Percentiles rank a stretch among this genome's conserved stretches.
These are phyloP conservation scores for Rhodotorula sp. DNA, from an alignment of 1,284 basidiomycete genomes.

Conservation along the genomic window DNA sequence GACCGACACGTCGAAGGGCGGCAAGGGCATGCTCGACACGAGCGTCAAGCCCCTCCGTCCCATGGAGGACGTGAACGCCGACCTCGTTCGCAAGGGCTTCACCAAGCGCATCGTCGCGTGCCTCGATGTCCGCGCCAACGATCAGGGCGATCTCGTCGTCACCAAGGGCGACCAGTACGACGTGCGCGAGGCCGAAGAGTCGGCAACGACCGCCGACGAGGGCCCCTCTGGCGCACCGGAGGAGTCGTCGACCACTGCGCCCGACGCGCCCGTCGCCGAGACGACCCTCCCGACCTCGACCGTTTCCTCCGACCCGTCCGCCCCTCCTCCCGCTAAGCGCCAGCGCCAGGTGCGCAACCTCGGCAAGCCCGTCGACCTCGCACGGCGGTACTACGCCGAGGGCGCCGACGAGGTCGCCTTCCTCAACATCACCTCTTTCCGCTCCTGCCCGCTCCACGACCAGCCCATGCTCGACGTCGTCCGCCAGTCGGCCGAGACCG, in stretches of 20 bases:
- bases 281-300: constrained; percentile 24
- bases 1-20: constrained; percentile 39
- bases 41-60: constrained; percentile 29
- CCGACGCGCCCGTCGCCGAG: constrained; percentile 29
- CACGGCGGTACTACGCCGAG: constrained; percentile 78
- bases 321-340: constrained; percentile 30
- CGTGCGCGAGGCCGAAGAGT: constrained; percentile 44
- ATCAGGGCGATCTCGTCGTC: constrained; percentile 93
- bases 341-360: constrained; percentile 85
- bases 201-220: constrained; percentile 27
- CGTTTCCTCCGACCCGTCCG: constrained; percentile 26
- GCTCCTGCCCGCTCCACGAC: constrained; percentile 88
- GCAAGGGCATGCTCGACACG: constrained; percentile 26
- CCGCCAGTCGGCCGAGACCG: constrained; percentile 79
- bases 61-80: constrained; percentile 32
- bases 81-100: constrained; percentile 58
- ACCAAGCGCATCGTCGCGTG: constrained; percentile 97
- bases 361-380: constrained; percentile 93
- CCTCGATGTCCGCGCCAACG: constrained; percentile 96
- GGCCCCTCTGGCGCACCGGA: constrained; percentile 50
- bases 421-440: constrained; percentile 99
- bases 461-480: constrained; percentile 99
- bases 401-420: constrained; percentile 97
- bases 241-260: constrained; percentile 28
- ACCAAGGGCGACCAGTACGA: constrained; percentile 97